Evolutionary conservation across 2,329 filamentous ascomycete species (phyloP).

Genomic region (Venturiaceae sp.): DNA sequence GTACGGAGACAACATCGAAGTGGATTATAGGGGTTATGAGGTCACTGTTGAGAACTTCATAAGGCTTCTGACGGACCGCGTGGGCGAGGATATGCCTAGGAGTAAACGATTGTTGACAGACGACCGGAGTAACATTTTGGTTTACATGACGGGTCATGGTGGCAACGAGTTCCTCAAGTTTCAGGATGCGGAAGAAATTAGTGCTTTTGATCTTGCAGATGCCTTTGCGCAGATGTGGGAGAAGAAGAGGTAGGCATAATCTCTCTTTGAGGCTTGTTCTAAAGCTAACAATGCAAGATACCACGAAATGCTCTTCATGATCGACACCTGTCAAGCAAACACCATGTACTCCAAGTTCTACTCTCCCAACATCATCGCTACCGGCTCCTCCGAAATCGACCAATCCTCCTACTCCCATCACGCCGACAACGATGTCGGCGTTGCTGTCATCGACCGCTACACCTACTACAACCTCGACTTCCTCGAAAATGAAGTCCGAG

Average conservation of each 20-base stretch:
- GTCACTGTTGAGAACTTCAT: slow-evolving; percentile 99
- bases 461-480: slow-evolving; percentile 99
- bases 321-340: slow-evolving; percentile 98
- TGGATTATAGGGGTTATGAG: slow-evolving; percentile 96
- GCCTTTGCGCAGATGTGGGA: slow-evolving; percentile 99
- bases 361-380: slow-evolving; percentile 95
- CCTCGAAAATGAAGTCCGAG: slow-evolving; percentile 79
- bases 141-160: slow-evolving; percentile 98
- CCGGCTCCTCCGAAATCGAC: slow-evolving; percentile 90
- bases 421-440: slow-evolving; percentile 94
- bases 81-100: slow-evolving; percentile 87
- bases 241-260: slow-evolving; percentile 67
- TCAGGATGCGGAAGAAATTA: slow-evolving; percentile 95
- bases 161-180: slow-evolving; percentile 98
- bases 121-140: slow-evolving; percentile 89
- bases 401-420: slow-evolving; percentile 97
- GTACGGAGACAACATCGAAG: slow-evolving; percentile 98
- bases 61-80: slow-evolving; percentile 82
- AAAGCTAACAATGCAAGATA: slow-evolving; percentile 46
- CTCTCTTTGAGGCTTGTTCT: not conserved
- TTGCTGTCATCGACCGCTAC: slow-evolving; percentile 96
- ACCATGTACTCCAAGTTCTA: slow-evolving; percentile 99
- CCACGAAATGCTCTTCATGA: slow-evolving; percentile 98
- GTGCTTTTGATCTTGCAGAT: slow-evolving; percentile 89
- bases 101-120: slow-evolving; percentile 92